phyloP scores from a whole-genome alignment of 768 basidiomycete genomes.

The Mycena maculata region DNA sequence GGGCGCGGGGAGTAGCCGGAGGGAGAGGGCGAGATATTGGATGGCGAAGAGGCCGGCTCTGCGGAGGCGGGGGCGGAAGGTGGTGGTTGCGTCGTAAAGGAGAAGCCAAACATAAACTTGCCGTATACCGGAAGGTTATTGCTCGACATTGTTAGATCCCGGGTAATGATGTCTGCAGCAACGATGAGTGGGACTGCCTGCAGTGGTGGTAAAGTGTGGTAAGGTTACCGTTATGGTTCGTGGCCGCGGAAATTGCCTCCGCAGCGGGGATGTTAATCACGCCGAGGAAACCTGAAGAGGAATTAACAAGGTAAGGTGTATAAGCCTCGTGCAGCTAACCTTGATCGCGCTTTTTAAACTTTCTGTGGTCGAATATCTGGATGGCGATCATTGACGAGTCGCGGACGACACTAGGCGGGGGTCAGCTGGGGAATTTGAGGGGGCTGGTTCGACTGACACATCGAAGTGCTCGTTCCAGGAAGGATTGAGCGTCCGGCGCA shows the following conservation, averaged over 20 bases:
- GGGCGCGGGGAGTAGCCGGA: slow-evolving; percentile 33
- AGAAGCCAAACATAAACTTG: slow-evolving; percentile 77
- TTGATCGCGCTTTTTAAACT: slow-evolving; percentile 90
- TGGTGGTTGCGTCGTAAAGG: slow-evolving; percentile 51
- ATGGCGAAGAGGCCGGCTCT: slow-evolving; percentile 35
- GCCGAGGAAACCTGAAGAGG: slow-evolving; percentile 64
- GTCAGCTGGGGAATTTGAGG: slow-evolving; percentile 9
- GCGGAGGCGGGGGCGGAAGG: slow-evolving; percentile 36
- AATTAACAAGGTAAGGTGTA: slow-evolving; percentile 36
- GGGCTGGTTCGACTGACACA: slow-evolving; percentile 63
- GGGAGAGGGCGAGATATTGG: slow-evolving; percentile 25
- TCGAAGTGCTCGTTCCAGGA: slow-evolving; percentile 91
- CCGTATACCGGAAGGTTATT: slow-evolving; percentile 87
- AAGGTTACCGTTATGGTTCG: slow-evolving; percentile 56
- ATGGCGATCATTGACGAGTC: slow-evolving; percentile 82
- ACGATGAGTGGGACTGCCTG: slow-evolving; percentile 34
- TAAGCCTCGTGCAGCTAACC: slow-evolving; percentile 53
- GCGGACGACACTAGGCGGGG: slow-evolving; percentile 64
- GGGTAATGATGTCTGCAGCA: slow-evolving; percentile 72
- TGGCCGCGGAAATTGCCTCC: slow-evolving; percentile 64
- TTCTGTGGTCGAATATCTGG: slow-evolving; percentile 91
- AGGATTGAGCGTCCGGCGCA: slow-evolving; percentile 75
- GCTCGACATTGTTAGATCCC: slow-evolving; percentile 78
- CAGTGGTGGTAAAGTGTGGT: slow-evolving; percentile 27
- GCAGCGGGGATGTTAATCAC: slow-evolving; percentile 66